Conservation (phyloP, 768 basidiomycete species). For the Naganishia friedmannii region DNA sequence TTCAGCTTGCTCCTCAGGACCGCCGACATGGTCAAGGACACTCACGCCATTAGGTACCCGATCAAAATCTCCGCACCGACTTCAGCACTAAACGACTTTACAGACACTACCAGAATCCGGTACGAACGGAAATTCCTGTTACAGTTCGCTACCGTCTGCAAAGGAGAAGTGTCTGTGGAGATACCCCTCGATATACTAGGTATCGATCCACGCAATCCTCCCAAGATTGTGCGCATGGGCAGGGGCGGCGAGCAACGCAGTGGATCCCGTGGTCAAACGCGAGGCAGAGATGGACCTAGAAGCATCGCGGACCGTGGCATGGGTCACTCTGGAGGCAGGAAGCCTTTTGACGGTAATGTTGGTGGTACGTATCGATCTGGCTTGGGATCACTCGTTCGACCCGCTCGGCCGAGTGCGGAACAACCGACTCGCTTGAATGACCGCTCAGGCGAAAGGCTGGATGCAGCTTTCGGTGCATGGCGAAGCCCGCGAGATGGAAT, state of each 20-base stretch:
- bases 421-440: too few species aligned
- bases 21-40: slow-evolving; percentile 79
- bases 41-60: slow-evolving; percentile 74
- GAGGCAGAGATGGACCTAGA: slow-evolving; percentile 53
- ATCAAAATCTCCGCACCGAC: slow-evolving; percentile 76
- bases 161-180: slow-evolving; percentile 86
- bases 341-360: slow-evolving; percentile 39
- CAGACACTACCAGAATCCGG: slow-evolving; percentile 86
- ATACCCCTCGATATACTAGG: slow-evolving; percentile 88
- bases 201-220: slow-evolving; percentile 60
- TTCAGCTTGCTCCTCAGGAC: slow-evolving; percentile 60
- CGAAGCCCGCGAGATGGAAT: slow-evolving; percentile 53
- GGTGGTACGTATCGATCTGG: slow-evolving; percentile 20
- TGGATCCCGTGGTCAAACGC: slow-evolving; percentile 45
- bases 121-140: slow-evolving; percentile 98
- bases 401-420: slow-evolving; percentile 32
- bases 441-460: slow-evolving; percentile 24
- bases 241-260: slow-evolving; percentile 58
- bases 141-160: slow-evolving; percentile 92
- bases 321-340: slow-evolving; percentile 39
- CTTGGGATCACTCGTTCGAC: slow-evolving; percentile 40
- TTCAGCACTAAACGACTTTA: slow-evolving; percentile 76
- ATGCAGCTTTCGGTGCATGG: slow-evolving; percentile 37
- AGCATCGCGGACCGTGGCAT: slow-evolving; percentile 54
- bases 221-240: slow-evolving; percentile 46